Conservation (phyloP, 257 asterid genomes). For the Solanum paucissectum region DNA sequence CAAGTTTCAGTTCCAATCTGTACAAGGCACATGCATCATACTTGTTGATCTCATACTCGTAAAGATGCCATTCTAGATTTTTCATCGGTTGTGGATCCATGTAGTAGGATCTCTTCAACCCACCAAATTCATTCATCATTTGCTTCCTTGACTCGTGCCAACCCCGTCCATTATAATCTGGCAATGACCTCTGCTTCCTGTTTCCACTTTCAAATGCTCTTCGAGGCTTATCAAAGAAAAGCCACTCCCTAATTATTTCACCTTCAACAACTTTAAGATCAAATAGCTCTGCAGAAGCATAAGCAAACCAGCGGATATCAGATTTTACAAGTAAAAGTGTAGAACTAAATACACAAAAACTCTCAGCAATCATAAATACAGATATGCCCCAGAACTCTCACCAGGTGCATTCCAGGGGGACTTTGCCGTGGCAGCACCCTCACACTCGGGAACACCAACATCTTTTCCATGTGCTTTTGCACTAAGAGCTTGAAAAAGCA, state of each 20-base stretch:
- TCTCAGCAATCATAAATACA: not conserved
- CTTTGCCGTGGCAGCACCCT: conserved; percentile 97
- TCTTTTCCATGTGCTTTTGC: conserved; percentile 81
- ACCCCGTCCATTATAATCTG: conserved; percentile 96
- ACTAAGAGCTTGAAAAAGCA: conserved; percentile 84
- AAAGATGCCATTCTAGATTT: conserved; percentile 87
- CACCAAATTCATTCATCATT: conserved; percentile 74
- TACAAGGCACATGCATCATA: conserved; percentile 69
- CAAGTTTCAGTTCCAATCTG: conserved; percentile 61
- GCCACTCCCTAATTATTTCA: conserved; percentile 92
- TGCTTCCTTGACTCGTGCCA: conserved; percentile 99
- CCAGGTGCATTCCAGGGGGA: conserved; percentile 99
- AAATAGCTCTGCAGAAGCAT: conserved; percentile 60
- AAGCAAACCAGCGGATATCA: not conserved
- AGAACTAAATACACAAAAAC: not conserved
- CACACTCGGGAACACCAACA: conserved; percentile 93
- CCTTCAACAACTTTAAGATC: conserved; percentile 67
- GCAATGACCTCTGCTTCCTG: conserved; percentile 90
- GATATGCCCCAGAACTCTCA: conserved; percentile 5
- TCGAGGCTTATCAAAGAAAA: conserved; percentile 95
- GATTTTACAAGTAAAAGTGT: not conserved
- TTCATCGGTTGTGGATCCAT: conserved; percentile 99
- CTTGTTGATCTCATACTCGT: conserved; percentile 66
- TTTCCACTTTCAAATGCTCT: conserved; percentile 98
- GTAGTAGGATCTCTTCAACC: conserved; percentile 90